A percentile compares a stretch with the other conserved stretches of the same genome.
Evolutionary conservation across 768 basidiomycete species (phyloP).

Genomic region (Coprinopsis sp.): DNA sequence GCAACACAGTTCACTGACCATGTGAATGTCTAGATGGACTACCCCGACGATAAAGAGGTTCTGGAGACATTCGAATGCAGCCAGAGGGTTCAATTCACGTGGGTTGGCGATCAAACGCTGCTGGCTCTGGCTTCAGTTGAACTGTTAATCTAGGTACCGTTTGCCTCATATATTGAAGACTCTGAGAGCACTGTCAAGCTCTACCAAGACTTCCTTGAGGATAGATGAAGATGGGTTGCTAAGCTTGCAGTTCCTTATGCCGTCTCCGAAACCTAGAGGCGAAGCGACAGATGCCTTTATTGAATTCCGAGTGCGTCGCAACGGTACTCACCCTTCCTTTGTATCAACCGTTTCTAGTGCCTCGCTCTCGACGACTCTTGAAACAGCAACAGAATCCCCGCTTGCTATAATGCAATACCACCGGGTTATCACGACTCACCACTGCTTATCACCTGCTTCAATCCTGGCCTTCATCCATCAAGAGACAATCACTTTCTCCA

Average conservation of each 20-base stretch:
- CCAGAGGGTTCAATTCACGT: slow-evolving; percentile 68
- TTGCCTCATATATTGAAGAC: slow-evolving; percentile 73
- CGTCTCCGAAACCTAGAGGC: slow-evolving; percentile 41
- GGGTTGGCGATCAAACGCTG: slow-evolving; percentile 8
- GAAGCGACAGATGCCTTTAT: slow-evolving; percentile 60
- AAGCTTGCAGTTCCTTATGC: slow-evolving; percentile 89
- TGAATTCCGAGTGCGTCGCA: slow-evolving; percentile 73
- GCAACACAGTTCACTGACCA: neutral
- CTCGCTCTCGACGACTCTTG: slow-evolving; percentile 29
- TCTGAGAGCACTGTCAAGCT: slow-evolving; percentile 71
- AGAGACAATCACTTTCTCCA: too few species aligned
- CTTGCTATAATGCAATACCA: neutral
- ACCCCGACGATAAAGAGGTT: slow-evolving; percentile 88
- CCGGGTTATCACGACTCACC: neutral
- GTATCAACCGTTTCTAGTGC: slow-evolving; percentile 27
- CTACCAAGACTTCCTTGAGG: slow-evolving; percentile 83
- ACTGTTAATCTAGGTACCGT: slow-evolving; percentile 58
- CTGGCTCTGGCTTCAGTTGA: neutral
- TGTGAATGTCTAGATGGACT: slow-evolving; percentile 76
- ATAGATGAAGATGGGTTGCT: slow-evolving; percentile 81
- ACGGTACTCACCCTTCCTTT: neutral
- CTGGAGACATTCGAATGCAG: slow-evolving; percentile 86
- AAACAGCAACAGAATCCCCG: neutral
- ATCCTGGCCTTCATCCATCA: neutral
- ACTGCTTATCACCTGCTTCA: neutral